Evolutionary conservation across 495 filamentous ascomycete species (phyloP).

Genomic region (Daldinia decipiens): DNA sequence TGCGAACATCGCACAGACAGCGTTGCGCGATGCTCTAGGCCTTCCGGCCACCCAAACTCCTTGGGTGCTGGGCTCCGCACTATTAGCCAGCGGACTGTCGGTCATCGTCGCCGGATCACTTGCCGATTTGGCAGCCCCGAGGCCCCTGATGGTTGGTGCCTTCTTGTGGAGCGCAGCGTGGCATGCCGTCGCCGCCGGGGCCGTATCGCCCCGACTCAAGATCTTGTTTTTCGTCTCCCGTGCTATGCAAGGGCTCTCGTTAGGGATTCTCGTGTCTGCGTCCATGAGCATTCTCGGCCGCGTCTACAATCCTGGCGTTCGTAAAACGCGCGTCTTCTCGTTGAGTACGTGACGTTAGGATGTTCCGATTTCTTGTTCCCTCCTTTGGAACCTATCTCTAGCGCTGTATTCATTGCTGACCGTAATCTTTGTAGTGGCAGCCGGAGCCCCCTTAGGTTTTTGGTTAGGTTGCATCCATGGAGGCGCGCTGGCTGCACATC

Average conservation of each 20-base stretch:
- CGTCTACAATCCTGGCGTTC: conserved; percentile 60
- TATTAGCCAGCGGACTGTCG: conserved; percentile 55
- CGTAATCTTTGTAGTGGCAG: conserved; percentile 55
- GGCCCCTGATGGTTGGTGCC: conserved; percentile 56
- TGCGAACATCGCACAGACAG: conserved; percentile 52
- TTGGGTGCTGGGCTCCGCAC: conserved; percentile 57
- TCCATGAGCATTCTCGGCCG: conserved; percentile 66
- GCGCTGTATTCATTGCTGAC: background rate
- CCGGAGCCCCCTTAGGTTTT: conserved; percentile 64
- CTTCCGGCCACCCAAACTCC: conserved; percentile 55
- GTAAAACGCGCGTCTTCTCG: conserved; percentile 69
- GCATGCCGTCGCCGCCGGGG: conserved; percentile 56
- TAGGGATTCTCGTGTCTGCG: conserved; percentile 68
- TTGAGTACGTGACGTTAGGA: conserved; percentile 47
- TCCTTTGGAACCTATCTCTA: background rate
- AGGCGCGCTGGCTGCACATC: conserved; percentile 57
- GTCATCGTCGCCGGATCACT: conserved; percentile 59
- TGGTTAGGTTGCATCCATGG: conserved; percentile 46
- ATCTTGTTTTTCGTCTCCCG: conserved; percentile 65
- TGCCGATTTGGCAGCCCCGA: conserved; percentile 56
- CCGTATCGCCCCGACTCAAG: conserved; percentile 50
- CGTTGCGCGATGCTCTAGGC: conserved; percentile 49
- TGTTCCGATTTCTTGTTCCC: background rate
- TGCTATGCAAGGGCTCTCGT: conserved; percentile 67
- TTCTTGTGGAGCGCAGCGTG: conserved; percentile 58